Base-by-base conservation (phyloP, 139 green algal genomes). In the Micractinium sp. region DNA sequence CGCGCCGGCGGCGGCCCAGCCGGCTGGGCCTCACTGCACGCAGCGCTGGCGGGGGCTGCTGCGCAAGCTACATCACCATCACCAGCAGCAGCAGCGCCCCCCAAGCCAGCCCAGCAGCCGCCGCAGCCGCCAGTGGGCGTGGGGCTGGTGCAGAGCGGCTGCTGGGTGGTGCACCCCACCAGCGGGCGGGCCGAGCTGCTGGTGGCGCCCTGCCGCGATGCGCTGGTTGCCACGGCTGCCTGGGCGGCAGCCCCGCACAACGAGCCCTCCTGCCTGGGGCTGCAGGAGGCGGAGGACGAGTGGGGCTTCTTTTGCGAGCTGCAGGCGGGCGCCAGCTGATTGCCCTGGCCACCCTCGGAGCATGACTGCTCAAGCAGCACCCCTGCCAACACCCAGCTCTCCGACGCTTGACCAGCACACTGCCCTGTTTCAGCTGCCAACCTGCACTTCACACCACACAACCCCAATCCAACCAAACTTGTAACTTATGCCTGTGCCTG, bases 251-350 rank as follows among this genome's bases (percentile, higher is more conserved):
- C 16, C 12, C 22, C 31, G 22, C 35, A 33, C 13, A 39, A 87
- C 38, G 38, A 80, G 23, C 39, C 39, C 31, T n/a, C 15, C 29
- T 3, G 22, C 5, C 27, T 12, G 27, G 81, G 67, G 23, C 81
- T 85, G 47, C 39, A 90, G 77, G 90, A 92, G 74, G 90, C 87
- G 5, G 90, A 89, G 19, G 73, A 90, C 0, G 90, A 91, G 41
- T 85, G 47, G 19, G 90, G 90, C 3, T 92, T 88, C n/a, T 61
- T 89, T 38, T 80, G 22, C 14, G 83, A 90, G 74, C 81, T 88
- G 38, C 27, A 27, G 3, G n/a, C 53, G 80, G 66, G 79, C 29
- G 83, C 83, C 33, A 75, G 81, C 81, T 86, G 81, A 56, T 56
- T 56, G 47, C 47, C 47, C 5, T 56, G n/a, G n/a, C n/a, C n/a